Conservation (phyloP, 805 yeast species). For the Starmerella roubikii region DNA sequence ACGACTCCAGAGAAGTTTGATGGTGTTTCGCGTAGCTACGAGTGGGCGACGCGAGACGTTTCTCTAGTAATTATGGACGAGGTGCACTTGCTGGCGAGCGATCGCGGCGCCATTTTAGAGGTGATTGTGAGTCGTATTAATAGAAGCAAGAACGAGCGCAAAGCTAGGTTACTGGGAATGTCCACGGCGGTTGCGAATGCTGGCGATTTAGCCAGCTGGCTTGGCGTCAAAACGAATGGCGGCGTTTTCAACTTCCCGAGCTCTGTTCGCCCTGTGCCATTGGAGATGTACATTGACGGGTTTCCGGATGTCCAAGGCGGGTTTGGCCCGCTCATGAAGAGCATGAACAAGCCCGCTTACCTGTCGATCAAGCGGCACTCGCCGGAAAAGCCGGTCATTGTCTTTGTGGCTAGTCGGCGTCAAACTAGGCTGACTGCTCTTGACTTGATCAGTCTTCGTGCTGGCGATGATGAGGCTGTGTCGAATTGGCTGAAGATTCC, state of each 20-base stretch:
- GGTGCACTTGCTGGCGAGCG: constrained; percentile 70
- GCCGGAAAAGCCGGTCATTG: constrained; percentile 67
- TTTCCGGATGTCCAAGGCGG: constrained; percentile 63
- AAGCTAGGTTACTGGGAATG: constrained; percentile 57
- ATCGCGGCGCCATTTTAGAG: constrained; percentile 74
- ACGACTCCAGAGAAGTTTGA: constrained; percentile 82
- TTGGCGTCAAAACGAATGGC: constrained; percentile 40
- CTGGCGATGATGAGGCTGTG: constrained; percentile 41
- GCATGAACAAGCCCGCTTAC: constrained; percentile 80
- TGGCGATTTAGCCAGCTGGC: constrained; percentile 74
- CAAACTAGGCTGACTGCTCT: constrained; percentile 71
- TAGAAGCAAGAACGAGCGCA: constrained; percentile 47
- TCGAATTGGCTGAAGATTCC: constrained; percentile 58
- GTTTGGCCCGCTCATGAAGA: constrained; percentile 74
- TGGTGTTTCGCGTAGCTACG: constrained; percentile 56
- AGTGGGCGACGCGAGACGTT: constrained; percentile 70
- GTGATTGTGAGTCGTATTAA: constrained; percentile 85
- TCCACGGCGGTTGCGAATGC: constrained; percentile 82
- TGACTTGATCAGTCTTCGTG: constrained; percentile 66
- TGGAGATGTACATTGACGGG: constrained; percentile 78
- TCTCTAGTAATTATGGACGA: constrained; percentile 76
- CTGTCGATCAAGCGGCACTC: constrained; percentile 88
- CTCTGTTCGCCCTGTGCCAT: constrained; percentile 73
- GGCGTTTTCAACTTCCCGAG: constrained; percentile 71
- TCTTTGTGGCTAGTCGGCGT: constrained; percentile 74